Conservation (phyloP, 1,284 basidiomycete genomes). For the Ustilago tritici region DNA sequence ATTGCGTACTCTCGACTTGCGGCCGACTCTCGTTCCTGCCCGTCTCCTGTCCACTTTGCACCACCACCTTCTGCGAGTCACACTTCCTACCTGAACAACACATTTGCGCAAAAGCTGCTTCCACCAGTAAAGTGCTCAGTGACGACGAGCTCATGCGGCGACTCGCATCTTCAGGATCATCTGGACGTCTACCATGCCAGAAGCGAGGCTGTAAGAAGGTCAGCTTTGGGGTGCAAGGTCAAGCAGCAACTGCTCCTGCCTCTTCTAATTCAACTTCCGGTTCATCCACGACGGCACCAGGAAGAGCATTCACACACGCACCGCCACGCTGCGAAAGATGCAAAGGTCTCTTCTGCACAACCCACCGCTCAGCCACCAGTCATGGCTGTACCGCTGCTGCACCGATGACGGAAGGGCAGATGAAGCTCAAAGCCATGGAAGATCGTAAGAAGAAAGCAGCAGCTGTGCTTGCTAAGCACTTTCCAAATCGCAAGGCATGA, state of each 20-base stretch:
- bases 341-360: slow-evolving; percentile 54
- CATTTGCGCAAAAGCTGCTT: slow-evolving; percentile 39
- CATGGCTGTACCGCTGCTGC: slow-evolving; percentile 56
- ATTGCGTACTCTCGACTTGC: slow-evolving; percentile 51
- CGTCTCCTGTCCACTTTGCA: slow-evolving; percentile 53
- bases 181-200: slow-evolving; percentile 57
- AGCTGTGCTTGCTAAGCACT: slow-evolving; percentile 57
- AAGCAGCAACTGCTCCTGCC: neutral
- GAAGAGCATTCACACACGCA: slow-evolving; percentile 9
- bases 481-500: slow-evolving; percentile 49
- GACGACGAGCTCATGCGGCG: slow-evolving; percentile 41
- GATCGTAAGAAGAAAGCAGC: slow-evolving; percentile 63
- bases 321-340: slow-evolving; percentile 60
- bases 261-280: neutral
- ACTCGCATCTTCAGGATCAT: slow-evolving; percentile 20
- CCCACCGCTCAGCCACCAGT: slow-evolving; percentile 44
- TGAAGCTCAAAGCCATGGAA: slow-evolving; percentile 50
- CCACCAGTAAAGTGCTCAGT: slow-evolving; percentile 32
- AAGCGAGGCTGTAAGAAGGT: slow-evolving; percentile 57
- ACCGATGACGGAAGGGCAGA: slow-evolving; percentile 57
- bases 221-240: slow-evolving; percentile 44
- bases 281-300: neutral
- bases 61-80: slow-evolving; percentile 51
- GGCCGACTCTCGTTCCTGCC: slow-evolving; percentile 59
- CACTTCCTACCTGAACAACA: slow-evolving; percentile 60